Conservation (phyloP, 208 protist species). For the Trypanosoma cruzi region DNA sequence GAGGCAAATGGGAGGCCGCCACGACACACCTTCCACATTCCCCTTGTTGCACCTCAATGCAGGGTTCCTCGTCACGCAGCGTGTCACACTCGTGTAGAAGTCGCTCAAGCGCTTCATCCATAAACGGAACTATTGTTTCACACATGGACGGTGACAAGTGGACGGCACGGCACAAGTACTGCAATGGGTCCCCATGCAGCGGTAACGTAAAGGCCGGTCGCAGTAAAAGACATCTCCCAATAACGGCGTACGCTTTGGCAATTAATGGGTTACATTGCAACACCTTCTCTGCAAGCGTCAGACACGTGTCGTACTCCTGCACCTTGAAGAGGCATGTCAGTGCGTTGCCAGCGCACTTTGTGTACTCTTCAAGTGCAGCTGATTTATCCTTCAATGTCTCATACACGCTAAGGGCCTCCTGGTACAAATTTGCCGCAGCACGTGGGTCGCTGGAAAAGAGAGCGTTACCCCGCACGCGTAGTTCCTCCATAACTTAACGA, state of each 20-base stretch:
- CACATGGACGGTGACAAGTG: conserved; percentile 66
- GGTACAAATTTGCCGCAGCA: conserved; percentile 53
- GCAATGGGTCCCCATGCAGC: conserved; percentile 28
- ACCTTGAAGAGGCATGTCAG: conserved; percentile 80
- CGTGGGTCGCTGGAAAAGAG: conserved; percentile 55
- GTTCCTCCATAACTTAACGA: conserved; percentile 59
- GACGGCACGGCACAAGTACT: conserved; percentile 77
- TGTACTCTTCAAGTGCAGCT: conserved; percentile 59
- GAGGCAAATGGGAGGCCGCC: conserved; percentile 37
- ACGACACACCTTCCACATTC: conserved; percentile 54
- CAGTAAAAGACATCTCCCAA: conserved; percentile 52
- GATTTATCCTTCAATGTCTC: conserved; percentile 27
- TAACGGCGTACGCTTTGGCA: conserved; percentile 85
- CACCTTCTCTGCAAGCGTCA: conserved; percentile 41
- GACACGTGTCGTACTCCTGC: conserved; percentile 41
- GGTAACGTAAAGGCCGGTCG: conserved; percentile 20
- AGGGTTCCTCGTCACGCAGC: conserved; percentile 8
- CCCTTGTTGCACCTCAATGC: conserved; percentile 22
- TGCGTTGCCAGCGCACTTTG: conserved; percentile 83
- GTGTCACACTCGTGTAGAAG: conserved; percentile 17
- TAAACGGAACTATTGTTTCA: conserved; percentile 27
- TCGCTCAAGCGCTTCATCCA: conserved; percentile 29
- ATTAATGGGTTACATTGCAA: conserved; percentile 67
- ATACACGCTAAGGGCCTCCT: conserved; percentile 55
- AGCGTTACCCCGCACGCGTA: conserved; percentile 68